These are phyloP conservation scores for Trematosphaeria pertusa DNA, from an alignment of 2,329 filamentous ascomycete genomes.

Conservation along the genomic window DNA sequence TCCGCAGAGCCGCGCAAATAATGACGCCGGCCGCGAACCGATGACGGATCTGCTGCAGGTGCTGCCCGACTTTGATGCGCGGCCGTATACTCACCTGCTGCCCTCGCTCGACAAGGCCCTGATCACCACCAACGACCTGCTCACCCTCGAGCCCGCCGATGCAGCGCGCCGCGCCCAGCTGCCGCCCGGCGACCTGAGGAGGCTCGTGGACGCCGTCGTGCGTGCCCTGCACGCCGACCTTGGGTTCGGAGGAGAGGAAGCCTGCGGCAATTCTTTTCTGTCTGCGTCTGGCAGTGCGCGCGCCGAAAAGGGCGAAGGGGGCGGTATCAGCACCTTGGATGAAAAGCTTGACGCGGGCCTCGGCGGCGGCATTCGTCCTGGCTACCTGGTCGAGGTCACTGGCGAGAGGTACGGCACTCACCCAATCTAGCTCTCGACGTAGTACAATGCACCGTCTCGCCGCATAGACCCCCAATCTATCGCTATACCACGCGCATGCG, in stretches of 20 bases:
- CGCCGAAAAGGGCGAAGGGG: constrained; percentile 50
- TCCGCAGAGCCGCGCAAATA: constrained; percentile 42
- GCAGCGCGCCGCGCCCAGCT: constrained; percentile 86
- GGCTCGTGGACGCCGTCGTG: constrained; percentile 72
- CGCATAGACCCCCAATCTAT: constrained; percentile 1
- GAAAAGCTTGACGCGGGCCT: constrained; percentile 72
- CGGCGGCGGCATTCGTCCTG: constrained; percentile 79
- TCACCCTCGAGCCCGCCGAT: constrained; percentile 82
- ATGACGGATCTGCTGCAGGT: constrained; percentile 89
- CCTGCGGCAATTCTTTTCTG: constrained; percentile 22
- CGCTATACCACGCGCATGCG: too few species aligned
- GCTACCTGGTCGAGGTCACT: constrained; percentile 85
- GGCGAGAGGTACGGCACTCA: constrained; percentile 73
- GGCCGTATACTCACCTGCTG: constrained; percentile 75
- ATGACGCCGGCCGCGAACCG: constrained; percentile 33
- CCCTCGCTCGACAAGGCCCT: constrained; percentile 79
- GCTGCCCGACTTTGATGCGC: constrained; percentile 78
- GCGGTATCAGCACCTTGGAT: constrained; percentile 81
- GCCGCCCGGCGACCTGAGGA: constrained; percentile 79
- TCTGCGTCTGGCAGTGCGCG: constrained; percentile 14
- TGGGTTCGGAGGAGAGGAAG: constrained; percentile 47
- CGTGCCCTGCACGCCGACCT: constrained; percentile 71
- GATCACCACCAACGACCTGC: constrained; percentile 81
- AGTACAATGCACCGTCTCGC: too few species aligned
- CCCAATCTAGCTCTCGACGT: too few species aligned